Evolutionary conservation across 495 filamentous ascomycete genomes (phyloP).

Genomic region (Emericellopsis terricola): DNA sequence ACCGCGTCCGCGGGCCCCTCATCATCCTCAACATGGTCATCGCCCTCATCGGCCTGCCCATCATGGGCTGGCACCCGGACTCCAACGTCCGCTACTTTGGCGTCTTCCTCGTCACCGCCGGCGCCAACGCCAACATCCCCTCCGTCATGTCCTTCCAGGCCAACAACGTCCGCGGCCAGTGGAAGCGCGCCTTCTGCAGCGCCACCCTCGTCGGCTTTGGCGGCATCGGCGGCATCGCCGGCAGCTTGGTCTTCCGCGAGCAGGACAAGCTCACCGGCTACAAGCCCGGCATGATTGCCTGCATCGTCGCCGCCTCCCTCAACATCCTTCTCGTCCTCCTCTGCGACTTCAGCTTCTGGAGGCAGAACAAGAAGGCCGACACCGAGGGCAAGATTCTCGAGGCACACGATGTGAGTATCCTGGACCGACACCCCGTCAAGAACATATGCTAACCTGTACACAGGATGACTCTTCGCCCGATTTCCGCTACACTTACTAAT

Average conservation of each 20-base stretch:
- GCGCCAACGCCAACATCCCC: constrained; percentile 43
- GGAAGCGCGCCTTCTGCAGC: constrained; percentile 43
- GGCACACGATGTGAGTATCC: constrained; percentile 15
- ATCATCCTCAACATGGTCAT: constrained; percentile 34
- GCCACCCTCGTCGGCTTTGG: constrained; percentile 41
- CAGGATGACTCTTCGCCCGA: constrained; percentile 22
- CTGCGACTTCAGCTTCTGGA: constrained; percentile 12
- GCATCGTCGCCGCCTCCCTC: constrained; percentile 18
- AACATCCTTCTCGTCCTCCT: constrained; percentile 17
- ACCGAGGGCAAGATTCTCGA: constrained; percentile 26
- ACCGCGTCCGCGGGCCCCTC: constrained; percentile 36
- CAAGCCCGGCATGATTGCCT: constrained; percentile 25
- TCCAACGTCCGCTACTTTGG: constrained; percentile 40
- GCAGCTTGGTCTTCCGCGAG: constrained; percentile 36
- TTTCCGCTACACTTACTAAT: constrained; percentile 30
- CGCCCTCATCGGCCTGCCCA: constrained; percentile 26
- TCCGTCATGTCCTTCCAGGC: constrained; percentile 42
- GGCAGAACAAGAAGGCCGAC: constrained; percentile 22
- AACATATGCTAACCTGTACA: not conserved
- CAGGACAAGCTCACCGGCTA: constrained; percentile 17
- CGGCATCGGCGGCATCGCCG: constrained; percentile 42
- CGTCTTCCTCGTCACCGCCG: constrained; percentile 42
- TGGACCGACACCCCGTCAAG: constrained; percentile 1
- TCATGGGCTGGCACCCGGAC: constrained; percentile 32
- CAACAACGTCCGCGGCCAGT: constrained; percentile 52